Evolutionary conservation across 2,329 filamentous ascomycete species (phyloP).

Genomic region (Aspergillus sp.): DNA sequence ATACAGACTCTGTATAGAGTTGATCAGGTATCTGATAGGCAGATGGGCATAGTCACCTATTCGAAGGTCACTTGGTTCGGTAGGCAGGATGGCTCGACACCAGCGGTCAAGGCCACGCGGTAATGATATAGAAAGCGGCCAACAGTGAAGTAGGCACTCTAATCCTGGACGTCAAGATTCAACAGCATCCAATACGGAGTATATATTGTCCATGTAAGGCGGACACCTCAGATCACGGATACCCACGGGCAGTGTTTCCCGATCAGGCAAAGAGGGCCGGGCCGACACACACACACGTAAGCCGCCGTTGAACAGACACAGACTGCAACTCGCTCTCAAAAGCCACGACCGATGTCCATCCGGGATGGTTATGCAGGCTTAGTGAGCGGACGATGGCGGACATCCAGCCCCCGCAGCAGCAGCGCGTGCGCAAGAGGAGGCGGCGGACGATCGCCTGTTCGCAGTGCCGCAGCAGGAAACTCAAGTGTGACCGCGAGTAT

Average conservation of each 20-base stretch:
- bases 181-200: background rate
- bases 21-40: too few species aligned
- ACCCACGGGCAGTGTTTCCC: constrained; percentile 12
- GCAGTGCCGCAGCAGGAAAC: constrained; percentile 43
- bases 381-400: constrained; percentile 16
- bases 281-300: constrained; percentile 16
- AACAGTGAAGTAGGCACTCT: too few species aligned
- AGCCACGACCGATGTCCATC: background rate
- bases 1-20: too few species aligned
- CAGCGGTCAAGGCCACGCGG: too few species aligned
- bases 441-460: constrained; percentile 43
- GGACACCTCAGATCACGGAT: background rate
- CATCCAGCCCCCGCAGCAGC: constrained; percentile 8
- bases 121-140: too few species aligned
- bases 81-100: too few species aligned
- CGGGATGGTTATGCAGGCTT: background rate
- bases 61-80: too few species aligned
- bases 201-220: background rate
- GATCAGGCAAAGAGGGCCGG: constrained; percentile 7
- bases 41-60: too few species aligned
- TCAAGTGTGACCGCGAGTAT: constrained; percentile 45
- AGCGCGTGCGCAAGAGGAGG: constrained; percentile 37
- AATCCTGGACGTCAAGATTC: too few species aligned
- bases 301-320: background rate
- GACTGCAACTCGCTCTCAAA: background rate